These are phyloP conservation scores for Botrytis medusae DNA, from an alignment of 2,329 filamentous ascomycete genomes.

Conservation along the genomic window DNA sequence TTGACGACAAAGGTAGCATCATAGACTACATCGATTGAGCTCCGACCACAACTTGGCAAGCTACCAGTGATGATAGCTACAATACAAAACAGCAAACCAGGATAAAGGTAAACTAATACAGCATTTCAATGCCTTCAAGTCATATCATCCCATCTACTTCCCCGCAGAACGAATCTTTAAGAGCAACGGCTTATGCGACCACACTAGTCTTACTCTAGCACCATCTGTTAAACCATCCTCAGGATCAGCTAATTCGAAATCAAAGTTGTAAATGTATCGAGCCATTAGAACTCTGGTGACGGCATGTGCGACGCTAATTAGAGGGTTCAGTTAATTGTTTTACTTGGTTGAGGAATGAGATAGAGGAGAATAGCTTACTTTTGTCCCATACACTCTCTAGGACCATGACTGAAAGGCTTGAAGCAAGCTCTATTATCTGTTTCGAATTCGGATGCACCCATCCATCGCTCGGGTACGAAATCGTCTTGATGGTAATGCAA, in stretches of 20 bases:
- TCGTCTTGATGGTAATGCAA: constrained; percentile 35
- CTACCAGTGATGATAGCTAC: no score
- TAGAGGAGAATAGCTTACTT: neutral
- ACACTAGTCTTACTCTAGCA: neutral
- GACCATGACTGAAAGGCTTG: constrained; percentile 28
- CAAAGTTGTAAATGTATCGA: neutral
- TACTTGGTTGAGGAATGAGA: neutral
- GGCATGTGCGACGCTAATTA: neutral
- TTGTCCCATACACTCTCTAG: constrained; percentile 29
- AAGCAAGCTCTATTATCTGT: neutral
- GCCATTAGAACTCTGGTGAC: neutral
- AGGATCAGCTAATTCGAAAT: neutral
- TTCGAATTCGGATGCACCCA: constrained; percentile 43
- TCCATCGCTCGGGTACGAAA: constrained; percentile 51
- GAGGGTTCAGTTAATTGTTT: neutral
- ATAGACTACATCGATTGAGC: no score
- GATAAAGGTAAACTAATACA: no score
- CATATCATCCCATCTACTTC: no score
- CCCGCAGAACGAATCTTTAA: neutral
- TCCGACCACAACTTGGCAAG: no score
- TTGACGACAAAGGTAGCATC: no score
- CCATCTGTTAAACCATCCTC: neutral
- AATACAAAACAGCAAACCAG: no score
- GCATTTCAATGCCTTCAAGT: no score
- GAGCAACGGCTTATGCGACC: constrained; percentile 2